Percentiles rank a stretch among this genome's conserved stretches.
Evolutionary conservation across 148 eudicot genomes (phyloP).

Genomic region (Mesembryanthemum crystallinum): DNA sequence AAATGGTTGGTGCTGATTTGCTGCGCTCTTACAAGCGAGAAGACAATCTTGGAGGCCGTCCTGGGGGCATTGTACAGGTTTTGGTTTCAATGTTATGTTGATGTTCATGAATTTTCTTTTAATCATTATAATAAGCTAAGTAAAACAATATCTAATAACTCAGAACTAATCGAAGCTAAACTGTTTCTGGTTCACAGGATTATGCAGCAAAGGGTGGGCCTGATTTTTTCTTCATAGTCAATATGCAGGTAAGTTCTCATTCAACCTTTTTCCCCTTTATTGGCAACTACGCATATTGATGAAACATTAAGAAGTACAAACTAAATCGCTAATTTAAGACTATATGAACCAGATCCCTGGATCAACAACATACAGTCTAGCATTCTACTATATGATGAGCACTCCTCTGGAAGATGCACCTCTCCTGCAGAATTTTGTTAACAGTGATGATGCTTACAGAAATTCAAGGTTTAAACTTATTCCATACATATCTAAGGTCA

Average conservation of each 20-base stretch:
- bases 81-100: not conserved
- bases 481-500: conserved; percentile 64
- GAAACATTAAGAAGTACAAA: not conserved
- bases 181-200: conserved; percentile 39
- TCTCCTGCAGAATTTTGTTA: conserved; percentile 51
- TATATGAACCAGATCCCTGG: conserved; percentile 57
- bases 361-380: conserved; percentile 60
- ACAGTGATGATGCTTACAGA: conserved; percentile 63
- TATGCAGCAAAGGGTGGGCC: conserved; percentile 60
- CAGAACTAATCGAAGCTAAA: not conserved
- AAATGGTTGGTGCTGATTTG: conserved; percentile 75
- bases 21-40: conserved; percentile 61
- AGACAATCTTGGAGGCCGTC: conserved; percentile 67
- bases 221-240: conserved; percentile 64
- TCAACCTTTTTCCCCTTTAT: not conserved
- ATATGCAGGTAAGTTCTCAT: conserved; percentile 49
- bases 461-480: conserved; percentile 72
- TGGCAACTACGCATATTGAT: not conserved
- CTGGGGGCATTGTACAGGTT: conserved; percentile 69
- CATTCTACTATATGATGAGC: conserved; percentile 54
- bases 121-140: not conserved
- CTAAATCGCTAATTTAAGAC: not conserved
- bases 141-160: not conserved
- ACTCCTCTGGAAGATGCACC: conserved; percentile 56
- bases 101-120: not conserved